Evolutionary conservation across 441 rosid species (phyloP).

Genomic region (Erodium texanum): DNA sequence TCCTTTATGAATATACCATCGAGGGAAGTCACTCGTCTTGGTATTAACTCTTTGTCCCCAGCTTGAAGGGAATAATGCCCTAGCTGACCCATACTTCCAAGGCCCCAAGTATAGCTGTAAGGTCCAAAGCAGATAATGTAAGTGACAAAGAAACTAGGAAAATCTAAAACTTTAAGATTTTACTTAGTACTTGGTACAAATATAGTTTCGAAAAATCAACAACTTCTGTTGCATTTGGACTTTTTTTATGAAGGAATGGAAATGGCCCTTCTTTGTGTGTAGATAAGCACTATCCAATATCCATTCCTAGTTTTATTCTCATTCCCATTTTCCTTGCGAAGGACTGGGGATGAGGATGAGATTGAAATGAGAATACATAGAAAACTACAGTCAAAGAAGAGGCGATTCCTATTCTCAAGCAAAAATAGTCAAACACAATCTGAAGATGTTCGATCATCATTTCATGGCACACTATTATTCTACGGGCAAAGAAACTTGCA

Average conservation of each 20-base stretch:
- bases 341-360: too few species aligned
- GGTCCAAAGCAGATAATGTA: slow-evolving; percentile 22
- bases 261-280: background rate
- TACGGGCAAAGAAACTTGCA: slow-evolving; percentile 59
- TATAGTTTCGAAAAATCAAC: background rate
- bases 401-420: background rate
- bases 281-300: background rate
- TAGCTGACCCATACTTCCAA: slow-evolving; percentile 88
- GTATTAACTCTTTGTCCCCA: slow-evolving; percentile 81
- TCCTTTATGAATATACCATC: slow-evolving; percentile 54
- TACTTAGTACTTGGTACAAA: background rate
- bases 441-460: background rate
- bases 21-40: slow-evolving; percentile 80
- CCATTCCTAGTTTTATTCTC: background rate
- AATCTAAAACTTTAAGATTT: background rate
- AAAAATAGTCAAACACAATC: background rate
- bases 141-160: slow-evolving; percentile 2
- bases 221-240: background rate
- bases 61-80: slow-evolving; percentile 88
- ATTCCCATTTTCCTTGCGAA: background rate
- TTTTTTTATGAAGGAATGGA: background rate
- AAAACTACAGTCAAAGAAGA: too few species aligned
- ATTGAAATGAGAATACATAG: too few species aligned
- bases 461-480: slow-evolving; percentile 21
- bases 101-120: slow-evolving; percentile 88